A percentile compares a stretch with the other conserved stretches of the same genome.
Conservation (phyloP, 306 rosid genomes). For the Dryas drummondii region DNA sequence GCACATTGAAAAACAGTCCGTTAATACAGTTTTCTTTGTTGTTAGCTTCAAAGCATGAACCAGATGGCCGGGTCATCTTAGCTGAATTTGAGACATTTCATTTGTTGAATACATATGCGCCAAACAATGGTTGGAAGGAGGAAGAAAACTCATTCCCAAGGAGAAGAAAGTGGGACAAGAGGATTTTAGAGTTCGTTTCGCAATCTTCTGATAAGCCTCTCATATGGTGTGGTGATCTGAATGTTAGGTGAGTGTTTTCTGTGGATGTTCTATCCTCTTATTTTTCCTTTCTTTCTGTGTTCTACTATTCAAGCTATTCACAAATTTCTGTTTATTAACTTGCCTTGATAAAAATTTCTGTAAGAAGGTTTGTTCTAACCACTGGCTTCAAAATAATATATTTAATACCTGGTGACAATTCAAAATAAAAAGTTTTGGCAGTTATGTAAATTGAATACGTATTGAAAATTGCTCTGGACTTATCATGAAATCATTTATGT, state of each 20-base stretch:
- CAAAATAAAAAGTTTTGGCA: not conserved
- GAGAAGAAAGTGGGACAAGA: constrained; percentile 99
- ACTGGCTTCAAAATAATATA: not conserved
- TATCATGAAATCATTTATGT: not conserved
- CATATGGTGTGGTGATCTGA: constrained; percentile 98
- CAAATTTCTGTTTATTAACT: not conserved
- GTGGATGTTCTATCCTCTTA: constrained; percentile 23
- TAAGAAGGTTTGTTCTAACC: not conserved
- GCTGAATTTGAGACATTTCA: constrained; percentile 82
- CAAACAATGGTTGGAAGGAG: constrained; percentile 99
- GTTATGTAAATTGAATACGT: not conserved
- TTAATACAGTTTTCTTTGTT: constrained; percentile 27
- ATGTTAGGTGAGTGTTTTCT: constrained; percentile 69
- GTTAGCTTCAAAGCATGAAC: constrained; percentile 91
- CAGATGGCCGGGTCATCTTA: constrained; percentile 89
- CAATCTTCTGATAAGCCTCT: constrained; percentile 87
- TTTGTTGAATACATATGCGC: constrained; percentile 80
- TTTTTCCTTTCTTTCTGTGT: not conserved
- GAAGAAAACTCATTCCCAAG: constrained; percentile 86
- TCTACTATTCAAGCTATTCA: constrained; percentile 22
- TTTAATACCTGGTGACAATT: not conserved
- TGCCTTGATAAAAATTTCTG: not conserved
- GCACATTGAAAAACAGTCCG: constrained; percentile 23
- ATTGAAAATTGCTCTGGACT: not conserved
- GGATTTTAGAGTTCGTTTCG: constrained; percentile 72